Conservation (phyloP, 805 yeast species). For the Zygoascus flipseniorum region DNA sequence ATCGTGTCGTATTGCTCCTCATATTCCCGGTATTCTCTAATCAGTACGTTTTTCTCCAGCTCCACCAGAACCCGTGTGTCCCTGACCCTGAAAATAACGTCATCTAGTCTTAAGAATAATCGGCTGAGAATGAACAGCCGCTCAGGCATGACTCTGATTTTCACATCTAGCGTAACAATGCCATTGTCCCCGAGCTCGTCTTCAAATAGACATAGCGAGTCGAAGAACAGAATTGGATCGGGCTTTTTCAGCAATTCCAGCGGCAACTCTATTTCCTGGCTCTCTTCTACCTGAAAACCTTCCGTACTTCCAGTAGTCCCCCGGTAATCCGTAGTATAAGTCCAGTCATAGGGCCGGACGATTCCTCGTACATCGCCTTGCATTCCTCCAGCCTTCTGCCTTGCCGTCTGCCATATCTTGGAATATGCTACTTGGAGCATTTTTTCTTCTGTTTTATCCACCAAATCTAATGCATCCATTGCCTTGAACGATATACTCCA, state of each 20-base stretch:
- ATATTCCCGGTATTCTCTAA: slow-evolving; percentile 71
- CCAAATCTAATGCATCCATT: slow-evolving; percentile 60
- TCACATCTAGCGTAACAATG: slow-evolving; percentile 63
- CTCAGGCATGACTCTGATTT: slow-evolving; percentile 82
- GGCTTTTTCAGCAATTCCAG: slow-evolving; percentile 56
- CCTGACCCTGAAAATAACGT: slow-evolving; percentile 72
- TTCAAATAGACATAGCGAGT: slow-evolving; percentile 81
- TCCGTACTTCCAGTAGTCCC: slow-evolving; percentile 38
- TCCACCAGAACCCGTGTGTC: slow-evolving; percentile 84
- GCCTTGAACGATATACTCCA: slow-evolving; percentile 62
- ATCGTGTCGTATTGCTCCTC: slow-evolving; percentile 44
- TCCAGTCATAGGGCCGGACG: slow-evolving; percentile 91
- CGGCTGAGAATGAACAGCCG: slow-evolving; percentile 67
- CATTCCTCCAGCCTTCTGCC: slow-evolving; percentile 25
- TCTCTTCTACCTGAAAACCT: slow-evolving; percentile 9
- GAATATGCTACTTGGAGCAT: slow-evolving; percentile 75
- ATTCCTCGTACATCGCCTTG: slow-evolving; percentile 46
- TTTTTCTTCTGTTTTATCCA: slow-evolving; percentile 44
- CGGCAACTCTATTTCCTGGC: slow-evolving; percentile 45
- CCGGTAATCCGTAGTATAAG: slow-evolving; percentile 72
- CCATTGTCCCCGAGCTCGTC: slow-evolving; percentile 98
- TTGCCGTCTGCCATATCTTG: slow-evolving; percentile 57
- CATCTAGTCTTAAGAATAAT: slow-evolving; percentile 81
- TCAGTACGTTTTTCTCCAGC: slow-evolving; percentile 49
- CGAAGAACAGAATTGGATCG: slow-evolving; percentile 83